These are phyloP conservation scores for Pseudozyma sp. DNA, from an alignment of 1,284 basidiomycete species.

Conservation along the genomic window DNA sequence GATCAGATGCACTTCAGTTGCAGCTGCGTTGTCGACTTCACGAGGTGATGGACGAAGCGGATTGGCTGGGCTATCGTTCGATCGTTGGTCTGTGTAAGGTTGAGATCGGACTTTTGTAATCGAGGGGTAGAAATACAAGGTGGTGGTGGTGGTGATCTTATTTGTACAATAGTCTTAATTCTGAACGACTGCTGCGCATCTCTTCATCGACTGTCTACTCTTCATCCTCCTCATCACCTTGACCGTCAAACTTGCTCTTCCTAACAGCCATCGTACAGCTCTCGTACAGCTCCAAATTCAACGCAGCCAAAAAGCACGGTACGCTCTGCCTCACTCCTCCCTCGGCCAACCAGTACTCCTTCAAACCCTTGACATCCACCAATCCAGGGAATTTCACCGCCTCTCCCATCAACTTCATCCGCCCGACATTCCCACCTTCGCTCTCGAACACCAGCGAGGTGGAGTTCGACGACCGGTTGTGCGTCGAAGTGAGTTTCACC, in stretches of 20 bases:
- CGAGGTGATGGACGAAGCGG: constrained; percentile 27
- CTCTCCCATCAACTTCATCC: constrained; percentile 72
- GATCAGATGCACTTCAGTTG: constrained; percentile 1
- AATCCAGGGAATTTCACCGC: constrained; percentile 45
- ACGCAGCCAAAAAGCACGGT: constrained; percentile 72
- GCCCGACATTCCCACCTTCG: constrained; percentile 71
- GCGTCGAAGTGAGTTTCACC: constrained; percentile 83
- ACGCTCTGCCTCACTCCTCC: constrained; percentile 71
- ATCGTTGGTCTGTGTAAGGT: constrained; percentile 15
- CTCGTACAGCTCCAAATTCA: constrained; percentile 71
- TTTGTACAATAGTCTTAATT: not conserved
- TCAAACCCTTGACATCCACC: constrained; percentile 55
- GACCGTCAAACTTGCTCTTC: constrained; percentile 10
- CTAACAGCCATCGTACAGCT: constrained; percentile 48
- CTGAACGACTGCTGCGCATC: too few species aligned
- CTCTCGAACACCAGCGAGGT: constrained; percentile 71
- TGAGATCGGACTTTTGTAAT: constrained; percentile 8
- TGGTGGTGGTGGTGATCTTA: not conserved
- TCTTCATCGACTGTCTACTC: constrained; percentile 1
- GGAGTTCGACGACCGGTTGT: constrained; percentile 71
- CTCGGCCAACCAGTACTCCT: constrained; percentile 71
- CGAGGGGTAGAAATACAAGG: not conserved
- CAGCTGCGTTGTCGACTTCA: constrained; percentile 13
- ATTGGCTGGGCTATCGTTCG: constrained; percentile 30
- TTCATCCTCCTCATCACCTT: constrained; percentile 22